Conservation (phyloP, 805 yeast species). For the Metschnikowia santaceciliae region DNA sequence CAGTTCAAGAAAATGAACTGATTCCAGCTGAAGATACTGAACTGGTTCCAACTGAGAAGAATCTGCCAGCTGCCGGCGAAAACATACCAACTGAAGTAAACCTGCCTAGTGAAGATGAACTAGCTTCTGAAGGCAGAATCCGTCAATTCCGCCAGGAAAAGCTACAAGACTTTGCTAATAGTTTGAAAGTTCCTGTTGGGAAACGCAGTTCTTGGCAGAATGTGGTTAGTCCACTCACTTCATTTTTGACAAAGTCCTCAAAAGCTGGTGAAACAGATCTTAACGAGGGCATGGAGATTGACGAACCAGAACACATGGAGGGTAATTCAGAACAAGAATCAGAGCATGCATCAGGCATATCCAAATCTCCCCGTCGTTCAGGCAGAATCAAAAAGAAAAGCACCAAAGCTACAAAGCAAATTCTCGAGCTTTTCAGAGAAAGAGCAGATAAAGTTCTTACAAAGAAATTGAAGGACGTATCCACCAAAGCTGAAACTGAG, state of each 20-base stretch:
- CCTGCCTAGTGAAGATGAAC: background rate
- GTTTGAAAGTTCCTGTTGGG: background rate
- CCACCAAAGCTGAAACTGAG: background rate
- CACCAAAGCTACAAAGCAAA: background rate
- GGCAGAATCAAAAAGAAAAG: background rate
- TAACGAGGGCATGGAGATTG: background rate
- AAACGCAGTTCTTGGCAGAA: background rate
- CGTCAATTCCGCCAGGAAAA: constrained; percentile 1
- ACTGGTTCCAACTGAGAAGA: too few species aligned
- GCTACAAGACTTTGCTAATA: background rate
- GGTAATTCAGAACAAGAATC: background rate
- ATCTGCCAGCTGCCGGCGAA: too few species aligned
- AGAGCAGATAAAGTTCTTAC: background rate
- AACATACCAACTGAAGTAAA: too few species aligned
- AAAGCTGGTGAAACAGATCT: background rate
- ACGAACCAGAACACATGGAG: background rate
- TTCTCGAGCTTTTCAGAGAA: background rate
- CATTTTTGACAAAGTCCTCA: background rate
- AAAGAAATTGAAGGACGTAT: background rate
- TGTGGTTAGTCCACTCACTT: background rate
- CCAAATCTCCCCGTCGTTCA: background rate
- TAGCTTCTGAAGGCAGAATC: background rate
- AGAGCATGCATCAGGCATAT: background rate
- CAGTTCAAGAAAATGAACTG: too few species aligned
- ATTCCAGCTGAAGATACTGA: too few species aligned